Conservation (phyloP, 371 early-diverging fungal species). For the Lichtheimia ornata region DNA sequence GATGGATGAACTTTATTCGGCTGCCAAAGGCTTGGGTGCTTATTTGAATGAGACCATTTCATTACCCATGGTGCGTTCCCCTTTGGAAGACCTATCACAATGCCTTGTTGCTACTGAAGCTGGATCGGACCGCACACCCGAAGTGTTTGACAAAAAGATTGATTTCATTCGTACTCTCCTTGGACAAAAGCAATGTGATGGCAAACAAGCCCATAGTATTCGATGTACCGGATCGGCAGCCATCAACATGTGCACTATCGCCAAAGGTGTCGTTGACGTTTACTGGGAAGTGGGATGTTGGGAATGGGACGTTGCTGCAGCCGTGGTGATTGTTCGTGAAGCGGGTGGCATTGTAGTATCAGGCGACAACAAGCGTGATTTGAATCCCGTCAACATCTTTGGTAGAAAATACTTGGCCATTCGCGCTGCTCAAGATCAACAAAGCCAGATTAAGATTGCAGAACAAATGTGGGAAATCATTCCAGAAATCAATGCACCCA, state of each 20-base stretch:
- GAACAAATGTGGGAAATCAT: slow-evolving; percentile 47
- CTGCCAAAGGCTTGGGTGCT: slow-evolving; percentile 69
- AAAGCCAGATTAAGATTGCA: slow-evolving; percentile 34
- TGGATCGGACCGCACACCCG: slow-evolving; percentile 71
- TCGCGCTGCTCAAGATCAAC: slow-evolving; percentile 33
- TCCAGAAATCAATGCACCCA: slow-evolving; percentile 42
- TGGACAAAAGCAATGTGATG: slow-evolving; percentile 27
- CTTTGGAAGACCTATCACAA: slow-evolving; percentile 61
- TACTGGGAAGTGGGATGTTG: slow-evolving; percentile 93
- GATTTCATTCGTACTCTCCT: slow-evolving; percentile 59
- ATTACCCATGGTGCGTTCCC: slow-evolving; percentile 63
- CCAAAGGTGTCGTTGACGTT: slow-evolving; percentile 81
- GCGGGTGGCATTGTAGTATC: slow-evolving; percentile 75
- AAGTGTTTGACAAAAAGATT: slow-evolving; percentile 67
- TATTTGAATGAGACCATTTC: slow-evolving; percentile 57
- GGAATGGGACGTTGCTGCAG: slow-evolving; percentile 85
- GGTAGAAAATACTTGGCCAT: slow-evolving; percentile 54
- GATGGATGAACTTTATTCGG: slow-evolving; percentile 77
- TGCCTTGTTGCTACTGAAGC: slow-evolving; percentile 83
- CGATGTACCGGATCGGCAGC: slow-evolving; percentile 85
- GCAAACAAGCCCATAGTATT: slow-evolving; percentile 70
- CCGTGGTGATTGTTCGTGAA: slow-evolving; percentile 70
- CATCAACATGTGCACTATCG: slow-evolving; percentile 76
- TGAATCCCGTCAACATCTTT: slow-evolving; percentile 43
- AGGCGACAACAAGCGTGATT: slow-evolving; percentile 36